Evolutionary conservation across 2,329 filamentous ascomycete species (phyloP).

Genomic region (Cucurbitaria berberidis): DNA sequence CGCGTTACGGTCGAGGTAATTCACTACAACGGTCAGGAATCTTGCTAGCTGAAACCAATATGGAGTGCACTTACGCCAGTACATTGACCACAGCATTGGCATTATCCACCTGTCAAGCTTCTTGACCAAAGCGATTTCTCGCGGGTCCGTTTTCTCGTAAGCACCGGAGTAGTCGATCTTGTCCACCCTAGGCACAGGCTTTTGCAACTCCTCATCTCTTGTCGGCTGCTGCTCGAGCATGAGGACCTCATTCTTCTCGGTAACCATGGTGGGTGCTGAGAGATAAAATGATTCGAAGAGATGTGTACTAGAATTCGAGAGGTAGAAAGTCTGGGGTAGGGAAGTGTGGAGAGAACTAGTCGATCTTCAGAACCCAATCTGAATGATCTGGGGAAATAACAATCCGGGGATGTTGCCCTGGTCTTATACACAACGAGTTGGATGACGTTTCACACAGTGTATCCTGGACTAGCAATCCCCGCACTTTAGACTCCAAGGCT

Average conservation of each 20-base stretch:
- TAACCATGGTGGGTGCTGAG: constrained; percentile 23
- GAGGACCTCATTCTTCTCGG: constrained; percentile 33
- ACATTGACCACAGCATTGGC: constrained; percentile 35
- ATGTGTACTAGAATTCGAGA: background rate
- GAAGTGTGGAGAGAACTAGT: constrained; percentile 17
- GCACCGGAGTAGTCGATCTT: constrained; percentile 46
- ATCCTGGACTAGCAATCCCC: constrained; percentile 1
- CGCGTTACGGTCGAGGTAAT: constrained; percentile 62
- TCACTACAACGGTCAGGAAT: constrained; percentile 25
- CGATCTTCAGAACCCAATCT: constrained; percentile 24
- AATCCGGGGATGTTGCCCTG: constrained; percentile 24
- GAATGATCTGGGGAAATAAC: constrained; percentile 33
- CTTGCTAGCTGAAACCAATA: constrained; percentile 36
- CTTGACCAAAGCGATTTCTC: constrained; percentile 43
- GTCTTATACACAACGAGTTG: constrained; percentile 24
- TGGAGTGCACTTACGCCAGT: constrained; percentile 16
- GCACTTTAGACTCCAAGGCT: background rate
- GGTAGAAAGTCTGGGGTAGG: constrained; percentile 3
- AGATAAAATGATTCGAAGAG: background rate
- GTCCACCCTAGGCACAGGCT: constrained; percentile 27
- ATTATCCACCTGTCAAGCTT: constrained; percentile 41
- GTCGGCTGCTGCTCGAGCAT: constrained; percentile 37
- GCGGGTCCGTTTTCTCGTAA: constrained; percentile 44
- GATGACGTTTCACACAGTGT: background rate
- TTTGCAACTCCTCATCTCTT: constrained; percentile 27